These are phyloP conservation scores for Kitagawia praeruptora DNA, from an alignment of 129 eudicot species.

Conservation along the genomic window DNA sequence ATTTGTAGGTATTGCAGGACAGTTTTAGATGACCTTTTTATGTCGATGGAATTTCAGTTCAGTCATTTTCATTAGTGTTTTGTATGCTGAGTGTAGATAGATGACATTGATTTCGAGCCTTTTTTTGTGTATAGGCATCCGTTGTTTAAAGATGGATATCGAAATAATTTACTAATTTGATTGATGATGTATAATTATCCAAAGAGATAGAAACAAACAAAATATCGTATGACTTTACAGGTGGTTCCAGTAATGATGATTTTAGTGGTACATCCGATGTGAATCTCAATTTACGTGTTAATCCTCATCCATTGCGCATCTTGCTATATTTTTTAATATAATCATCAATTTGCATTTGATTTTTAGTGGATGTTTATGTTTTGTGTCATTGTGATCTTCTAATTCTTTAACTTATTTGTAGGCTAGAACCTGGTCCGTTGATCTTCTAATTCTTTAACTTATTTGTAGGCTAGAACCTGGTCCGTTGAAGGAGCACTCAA, in stretches of 20 bases:
- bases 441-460: conserved; percentile 1
- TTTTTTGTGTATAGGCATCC: neutral
- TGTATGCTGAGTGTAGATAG: neutral
- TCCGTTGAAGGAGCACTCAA: conserved; percentile 62
- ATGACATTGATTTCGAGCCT: neutral
- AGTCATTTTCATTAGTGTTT: neutral
- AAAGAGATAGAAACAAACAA: neutral
- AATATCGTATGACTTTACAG: neutral
- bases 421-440: conserved; percentile 75
- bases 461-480: conserved; percentile 79
- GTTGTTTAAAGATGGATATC: neutral
- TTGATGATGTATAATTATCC: neutral
- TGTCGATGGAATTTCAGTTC: neutral
- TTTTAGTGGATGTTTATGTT: neutral
- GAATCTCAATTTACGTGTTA: neutral
- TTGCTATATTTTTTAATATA: neutral
- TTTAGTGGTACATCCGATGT: neutral
- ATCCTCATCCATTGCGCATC: neutral
- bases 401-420: conserved; percentile 23
- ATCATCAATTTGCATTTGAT: neutral
- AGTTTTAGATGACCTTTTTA: neutral
- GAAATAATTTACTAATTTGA: neutral
- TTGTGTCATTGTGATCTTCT: neutral
- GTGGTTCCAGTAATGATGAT: neutral
- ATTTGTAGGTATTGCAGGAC: neutral